Conservation (phyloP, 768 basidiomycete species). For the Leucosporidium scottii region DNA sequence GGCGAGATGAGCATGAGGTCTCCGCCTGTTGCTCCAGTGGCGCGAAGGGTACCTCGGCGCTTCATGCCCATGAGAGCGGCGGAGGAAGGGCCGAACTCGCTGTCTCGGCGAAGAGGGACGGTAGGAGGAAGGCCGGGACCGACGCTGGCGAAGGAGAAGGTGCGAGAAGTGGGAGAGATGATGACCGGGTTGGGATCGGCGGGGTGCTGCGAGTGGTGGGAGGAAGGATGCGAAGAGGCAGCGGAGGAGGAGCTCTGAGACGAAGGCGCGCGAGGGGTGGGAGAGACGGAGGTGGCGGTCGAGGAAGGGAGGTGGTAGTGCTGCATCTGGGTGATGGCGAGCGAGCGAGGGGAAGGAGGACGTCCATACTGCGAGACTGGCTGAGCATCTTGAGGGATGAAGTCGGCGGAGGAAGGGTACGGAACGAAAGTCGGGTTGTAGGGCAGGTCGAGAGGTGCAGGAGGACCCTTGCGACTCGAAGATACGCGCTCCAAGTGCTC, state of each 20-base stretch:
- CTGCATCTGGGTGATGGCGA: slow-evolving; percentile 17
- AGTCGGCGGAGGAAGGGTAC: too few species aligned
- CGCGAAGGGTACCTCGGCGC: slow-evolving; percentile 21
- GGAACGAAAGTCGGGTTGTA: slow-evolving; percentile 5
- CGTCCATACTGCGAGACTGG: neutral
- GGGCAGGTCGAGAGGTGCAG: neutral
- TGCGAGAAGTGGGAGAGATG: neutral
- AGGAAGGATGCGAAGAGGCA: neutral
- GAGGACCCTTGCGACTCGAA: neutral
- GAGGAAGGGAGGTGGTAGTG: slow-evolving; percentile 14
- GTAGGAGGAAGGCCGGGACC: neutral
- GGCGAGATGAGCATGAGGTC: slow-evolving; percentile 33
- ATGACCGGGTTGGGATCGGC: neutral
- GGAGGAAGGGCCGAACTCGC: neutral
- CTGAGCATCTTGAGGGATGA: too few species aligned
- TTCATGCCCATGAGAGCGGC: slow-evolving; percentile 11
- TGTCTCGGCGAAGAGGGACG: neutral
- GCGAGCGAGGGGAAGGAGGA: slow-evolving; percentile 9
- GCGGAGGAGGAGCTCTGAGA: neutral
- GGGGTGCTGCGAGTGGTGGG: neutral
- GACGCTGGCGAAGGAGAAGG: slow-evolving; percentile 8
- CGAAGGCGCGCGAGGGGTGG: too few species aligned
- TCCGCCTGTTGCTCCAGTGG: neutral
- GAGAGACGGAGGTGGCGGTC: neutral
- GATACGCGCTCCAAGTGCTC: too few species aligned